Evolutionary conservation across 140 eudicot species (phyloP).

Genomic region (Cichorium intybus): DNA sequence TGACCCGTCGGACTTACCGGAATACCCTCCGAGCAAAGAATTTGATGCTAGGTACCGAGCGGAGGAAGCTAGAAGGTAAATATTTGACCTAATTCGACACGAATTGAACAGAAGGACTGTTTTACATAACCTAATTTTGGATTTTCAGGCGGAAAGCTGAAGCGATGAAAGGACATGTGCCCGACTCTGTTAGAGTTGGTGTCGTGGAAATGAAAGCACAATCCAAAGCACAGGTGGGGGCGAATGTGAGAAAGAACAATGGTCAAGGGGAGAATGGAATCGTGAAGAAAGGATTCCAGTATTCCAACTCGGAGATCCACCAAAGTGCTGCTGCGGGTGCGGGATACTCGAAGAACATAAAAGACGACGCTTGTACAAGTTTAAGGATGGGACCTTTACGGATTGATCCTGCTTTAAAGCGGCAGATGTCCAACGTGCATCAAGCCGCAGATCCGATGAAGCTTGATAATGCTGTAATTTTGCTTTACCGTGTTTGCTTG

Average conservation of each 20-base stretch:
- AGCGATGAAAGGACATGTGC: slow-evolving; percentile 55
- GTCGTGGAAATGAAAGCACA: slow-evolving; percentile 44
- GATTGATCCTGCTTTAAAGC: slow-evolving; percentile 23
- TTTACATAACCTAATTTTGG: not conserved
- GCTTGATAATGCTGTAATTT: slow-evolving; percentile 17
- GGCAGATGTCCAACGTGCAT: slow-evolving; percentile 45
- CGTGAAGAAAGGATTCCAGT: slow-evolving; percentile 37
- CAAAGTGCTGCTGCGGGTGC: slow-evolving; percentile 62
- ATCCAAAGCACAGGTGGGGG: slow-evolving; percentile 38
- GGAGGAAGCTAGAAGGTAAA: slow-evolving; percentile 80
- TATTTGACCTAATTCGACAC: not conserved
- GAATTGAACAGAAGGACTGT: not conserved
- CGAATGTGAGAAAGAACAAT: slow-evolving; percentile 35
- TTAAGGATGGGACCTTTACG: slow-evolving; percentile 39
- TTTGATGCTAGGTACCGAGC: slow-evolving; percentile 69
- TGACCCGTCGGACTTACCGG: slow-evolving; percentile 80
- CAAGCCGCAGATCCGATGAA: slow-evolving; percentile 32
- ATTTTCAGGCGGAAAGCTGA: slow-evolving; percentile 62
- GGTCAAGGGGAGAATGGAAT: slow-evolving; percentile 36
- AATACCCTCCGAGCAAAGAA: slow-evolving; percentile 88
- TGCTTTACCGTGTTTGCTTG: not conserved
- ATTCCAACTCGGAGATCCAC: slow-evolving; percentile 68
- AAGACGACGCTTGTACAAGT: slow-evolving; percentile 40
- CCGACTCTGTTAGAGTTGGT: slow-evolving; percentile 51
- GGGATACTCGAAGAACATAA: slow-evolving; percentile 32